Conservation (phyloP, 2,329 filamentous ascomycete species). For the Aspergillus felis region DNA sequence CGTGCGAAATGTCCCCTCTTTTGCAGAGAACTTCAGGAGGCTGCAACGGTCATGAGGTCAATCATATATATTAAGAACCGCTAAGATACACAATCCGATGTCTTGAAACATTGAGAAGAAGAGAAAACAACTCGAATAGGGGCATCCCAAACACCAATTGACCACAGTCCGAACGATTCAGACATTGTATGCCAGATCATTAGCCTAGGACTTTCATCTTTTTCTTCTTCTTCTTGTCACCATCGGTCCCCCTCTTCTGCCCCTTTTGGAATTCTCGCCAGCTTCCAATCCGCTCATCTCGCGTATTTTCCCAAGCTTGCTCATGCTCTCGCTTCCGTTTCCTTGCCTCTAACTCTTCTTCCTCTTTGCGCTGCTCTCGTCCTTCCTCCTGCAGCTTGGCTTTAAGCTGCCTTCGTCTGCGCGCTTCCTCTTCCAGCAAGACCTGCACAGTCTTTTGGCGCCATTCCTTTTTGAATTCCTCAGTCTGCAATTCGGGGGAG, state of each 20-base stretch:
- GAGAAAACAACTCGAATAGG: background rate
- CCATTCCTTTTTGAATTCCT: slow-evolving; percentile 81
- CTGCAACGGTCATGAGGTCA: too few relatives aligned
- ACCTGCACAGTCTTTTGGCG: slow-evolving; percentile 85
- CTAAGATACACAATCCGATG: background rate
- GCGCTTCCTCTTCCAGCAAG: slow-evolving; percentile 86
- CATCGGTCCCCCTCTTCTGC: slow-evolving; percentile 51
- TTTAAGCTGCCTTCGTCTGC: slow-evolving; percentile 78
- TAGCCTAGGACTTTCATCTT: slow-evolving; percentile 48
- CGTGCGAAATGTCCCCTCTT: background rate
- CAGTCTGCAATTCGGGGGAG: slow-evolving; percentile 74
- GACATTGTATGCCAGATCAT: slow-evolving; percentile 3
- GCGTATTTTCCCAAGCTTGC: slow-evolving; percentile 88
- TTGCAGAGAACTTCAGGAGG: too few relatives aligned
- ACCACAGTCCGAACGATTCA: background rate
- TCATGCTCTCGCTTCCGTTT: slow-evolving; percentile 90
- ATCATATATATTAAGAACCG: background rate
- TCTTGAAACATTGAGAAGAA: background rate
- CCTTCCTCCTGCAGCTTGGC: slow-evolving; percentile 97
- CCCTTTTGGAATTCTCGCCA: slow-evolving; percentile 89
- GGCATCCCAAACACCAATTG: background rate
- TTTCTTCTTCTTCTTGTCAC: slow-evolving; percentile 58
- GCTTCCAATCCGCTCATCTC: slow-evolving; percentile 86
- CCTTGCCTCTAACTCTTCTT: slow-evolving; percentile 75
- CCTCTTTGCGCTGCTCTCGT: slow-evolving; percentile 76